A percentile compares a stretch with the other conserved stretches of the same genome.
These are phyloP conservation scores for Serpula lacrymans DNA, from an alignment of 768 basidiomycete genomes.

Conservation along the genomic window DNA sequence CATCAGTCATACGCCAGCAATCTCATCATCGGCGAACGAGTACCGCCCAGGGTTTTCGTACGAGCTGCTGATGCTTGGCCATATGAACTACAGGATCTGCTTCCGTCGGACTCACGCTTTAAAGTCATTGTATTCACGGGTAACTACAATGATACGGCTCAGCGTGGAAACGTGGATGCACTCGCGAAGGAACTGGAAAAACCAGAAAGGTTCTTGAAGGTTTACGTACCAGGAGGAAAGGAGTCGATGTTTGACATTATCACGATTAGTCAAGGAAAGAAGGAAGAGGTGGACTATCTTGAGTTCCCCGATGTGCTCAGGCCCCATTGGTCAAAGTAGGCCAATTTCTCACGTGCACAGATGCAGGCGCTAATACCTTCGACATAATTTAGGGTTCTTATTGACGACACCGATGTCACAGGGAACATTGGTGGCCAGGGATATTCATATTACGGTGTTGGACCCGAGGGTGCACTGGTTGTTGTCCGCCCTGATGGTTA, in stretches of 20 bases:
- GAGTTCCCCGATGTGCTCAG: conserved; percentile 31
- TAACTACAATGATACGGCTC: conserved; percentile 22
- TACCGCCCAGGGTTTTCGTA: conserved; percentile 45
- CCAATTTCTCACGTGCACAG: conserved; percentile 1
- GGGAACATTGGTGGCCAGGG: conserved; percentile 49
- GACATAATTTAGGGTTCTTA: conserved; percentile 43
- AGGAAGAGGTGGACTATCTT: conserved; percentile 29
- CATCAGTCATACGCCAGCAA: conserved; percentile 36
- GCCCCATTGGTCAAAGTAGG: conserved; percentile 42
- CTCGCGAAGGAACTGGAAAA: conserved; percentile 25
- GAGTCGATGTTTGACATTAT: conserved; percentile 29
- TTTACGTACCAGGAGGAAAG: conserved; percentile 14
- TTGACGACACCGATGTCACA: conserved; percentile 51
- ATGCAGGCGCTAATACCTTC: not conserved
- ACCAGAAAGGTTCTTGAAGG: conserved; percentile 22
- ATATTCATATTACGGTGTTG: conserved; percentile 51
- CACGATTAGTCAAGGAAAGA: conserved; percentile 25
- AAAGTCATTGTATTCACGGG: conserved; percentile 47
- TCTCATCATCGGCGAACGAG: conserved; percentile 47
- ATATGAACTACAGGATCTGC: conserved; percentile 47
- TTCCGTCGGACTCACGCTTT: conserved; percentile 46
- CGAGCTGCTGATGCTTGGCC: conserved; percentile 44
- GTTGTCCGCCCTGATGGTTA: conserved; percentile 45
- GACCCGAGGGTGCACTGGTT: conserved; percentile 22
- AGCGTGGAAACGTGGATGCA: conserved; percentile 19